phyloP scores from a whole-genome alignment of 2,329 filamentous ascomycete genomes.

The Camptophora hylomeconis region DNA sequence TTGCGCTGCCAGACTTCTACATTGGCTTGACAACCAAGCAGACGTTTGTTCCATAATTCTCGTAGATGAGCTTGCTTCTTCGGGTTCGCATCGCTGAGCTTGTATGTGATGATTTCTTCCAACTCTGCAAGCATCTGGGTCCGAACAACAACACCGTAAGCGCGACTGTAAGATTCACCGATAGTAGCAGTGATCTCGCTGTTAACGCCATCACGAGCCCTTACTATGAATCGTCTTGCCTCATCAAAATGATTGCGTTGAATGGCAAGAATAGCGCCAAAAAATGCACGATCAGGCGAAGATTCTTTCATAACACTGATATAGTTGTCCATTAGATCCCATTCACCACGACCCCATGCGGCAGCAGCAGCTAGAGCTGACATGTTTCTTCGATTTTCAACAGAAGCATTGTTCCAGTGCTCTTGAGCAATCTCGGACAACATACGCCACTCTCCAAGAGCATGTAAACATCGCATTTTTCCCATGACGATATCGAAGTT shows the following conservation, averaged over 20 bases:
- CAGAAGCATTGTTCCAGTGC: conserved; percentile 81
- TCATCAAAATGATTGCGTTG: conserved; percentile 94
- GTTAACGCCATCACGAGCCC: conserved; percentile 84
- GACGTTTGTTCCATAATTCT: conserved; percentile 84
- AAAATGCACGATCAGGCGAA: conserved; percentile 92
- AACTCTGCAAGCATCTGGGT: conserved; percentile 98
- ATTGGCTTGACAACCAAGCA: conserved; percentile 91
- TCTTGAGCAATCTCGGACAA: conserved; percentile 79
- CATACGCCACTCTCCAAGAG: conserved; percentile 92
- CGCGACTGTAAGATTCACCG: conserved; percentile 96
- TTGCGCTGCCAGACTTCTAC: conserved; percentile 98
- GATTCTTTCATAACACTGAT: conserved; percentile 86
- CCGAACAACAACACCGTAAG: conserved; percentile 93
- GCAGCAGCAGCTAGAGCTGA: conserved; percentile 88
- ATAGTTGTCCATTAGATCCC: conserved; percentile 97
- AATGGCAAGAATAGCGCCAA: conserved; percentile 86
- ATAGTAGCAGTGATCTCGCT: conserved; percentile 90
- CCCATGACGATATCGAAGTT: conserved; percentile 97
- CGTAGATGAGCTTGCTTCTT: conserved; percentile 86
- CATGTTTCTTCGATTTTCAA: conserved; percentile 80
- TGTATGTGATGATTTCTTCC: conserved; percentile 96
- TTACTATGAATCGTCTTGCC: conserved; percentile 76
- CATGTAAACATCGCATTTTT: conserved; percentile 97
- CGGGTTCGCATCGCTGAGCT: conserved; percentile 66
- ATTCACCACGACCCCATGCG: conserved; percentile 91